These are phyloP conservation scores for Pleurotus djamor DNA, from an alignment of 768 basidiomycete species.

Conservation along the genomic window DNA sequence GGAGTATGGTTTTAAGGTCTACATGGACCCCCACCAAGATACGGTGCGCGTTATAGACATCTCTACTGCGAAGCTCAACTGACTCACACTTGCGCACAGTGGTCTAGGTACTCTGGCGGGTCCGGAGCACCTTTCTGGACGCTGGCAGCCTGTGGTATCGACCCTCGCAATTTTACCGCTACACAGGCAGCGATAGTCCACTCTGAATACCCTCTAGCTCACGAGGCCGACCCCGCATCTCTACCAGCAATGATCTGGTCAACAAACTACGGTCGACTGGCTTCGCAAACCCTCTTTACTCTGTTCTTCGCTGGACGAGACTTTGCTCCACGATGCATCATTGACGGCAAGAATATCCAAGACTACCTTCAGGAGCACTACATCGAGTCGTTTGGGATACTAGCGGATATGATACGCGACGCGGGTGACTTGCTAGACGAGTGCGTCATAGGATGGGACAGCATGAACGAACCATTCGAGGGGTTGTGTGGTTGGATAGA, in stretches of 20 bases:
- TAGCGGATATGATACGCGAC: constrained; percentile 76
- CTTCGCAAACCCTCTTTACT: constrained; percentile 88
- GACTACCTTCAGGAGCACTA: constrained; percentile 81
- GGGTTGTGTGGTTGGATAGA: constrained; percentile 72
- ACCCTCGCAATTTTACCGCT: constrained; percentile 80
- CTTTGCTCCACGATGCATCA: constrained; percentile 88
- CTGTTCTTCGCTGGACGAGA: constrained; percentile 91
- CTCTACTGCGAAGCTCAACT: neutral
- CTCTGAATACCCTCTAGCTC: constrained; percentile 76
- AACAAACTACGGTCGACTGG: constrained; percentile 90
- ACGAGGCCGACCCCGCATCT: constrained; percentile 61
- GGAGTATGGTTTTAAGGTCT: constrained; percentile 87
- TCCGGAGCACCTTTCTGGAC: constrained; percentile 97
- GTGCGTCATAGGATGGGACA: constrained; percentile 96
- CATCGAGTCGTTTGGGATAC: constrained; percentile 68
- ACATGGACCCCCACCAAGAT: constrained; percentile 97
- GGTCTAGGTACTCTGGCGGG: constrained; percentile 94
- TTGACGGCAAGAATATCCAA: constrained; percentile 92
- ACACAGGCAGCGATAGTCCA: constrained; percentile 88
- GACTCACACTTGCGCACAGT: constrained; percentile 41
- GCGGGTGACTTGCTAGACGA: constrained; percentile 77
- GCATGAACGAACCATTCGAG: constrained; percentile 91
- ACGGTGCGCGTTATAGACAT: constrained; percentile 51
- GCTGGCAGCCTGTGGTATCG: constrained; percentile 83
- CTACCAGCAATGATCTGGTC: constrained; percentile 97